A percentile compares a stretch with the other conserved stretches of the same genome.
Evolutionary conservation across 768 basidiomycete genomes (phyloP).

Genomic region (Amanita exitialis): DNA sequence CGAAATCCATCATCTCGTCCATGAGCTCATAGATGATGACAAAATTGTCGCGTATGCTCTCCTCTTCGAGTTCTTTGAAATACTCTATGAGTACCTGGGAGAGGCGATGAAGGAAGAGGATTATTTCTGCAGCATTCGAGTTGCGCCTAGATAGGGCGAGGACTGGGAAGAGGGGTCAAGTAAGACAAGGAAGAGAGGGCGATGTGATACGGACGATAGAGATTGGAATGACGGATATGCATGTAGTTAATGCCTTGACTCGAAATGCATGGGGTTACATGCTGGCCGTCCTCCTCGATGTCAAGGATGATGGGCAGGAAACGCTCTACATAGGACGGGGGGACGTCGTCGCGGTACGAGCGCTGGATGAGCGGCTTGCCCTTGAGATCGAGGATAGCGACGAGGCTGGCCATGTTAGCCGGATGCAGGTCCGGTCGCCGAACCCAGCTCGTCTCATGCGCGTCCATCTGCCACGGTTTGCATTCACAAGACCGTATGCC

Average conservation of each 20-base stretch:
- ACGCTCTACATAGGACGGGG: slow-evolving; percentile 79
- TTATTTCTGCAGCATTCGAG: slow-evolving; percentile 90
- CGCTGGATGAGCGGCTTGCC: slow-evolving; percentile 97
- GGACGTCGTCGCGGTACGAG: slow-evolving; percentile 93
- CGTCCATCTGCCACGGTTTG: background rate
- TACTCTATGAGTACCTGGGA: slow-evolving; percentile 92
- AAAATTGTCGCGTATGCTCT: slow-evolving; percentile 98
- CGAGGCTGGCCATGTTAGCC: slow-evolving; percentile 42
- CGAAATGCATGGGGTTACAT: slow-evolving; percentile 94
- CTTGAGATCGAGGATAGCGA: slow-evolving; percentile 96
- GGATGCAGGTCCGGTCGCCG: slow-evolving; percentile 6
- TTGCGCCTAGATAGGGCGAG: slow-evolving; percentile 95
- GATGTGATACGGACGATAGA: slow-evolving; percentile 64
- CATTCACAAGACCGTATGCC: slow-evolving; percentile 4
- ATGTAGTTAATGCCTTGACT: slow-evolving; percentile 95
- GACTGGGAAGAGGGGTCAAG: slow-evolving; percentile 36
- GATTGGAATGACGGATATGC: slow-evolving; percentile 96
- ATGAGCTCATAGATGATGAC: slow-evolving; percentile 98
- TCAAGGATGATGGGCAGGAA: slow-evolving; percentile 92
- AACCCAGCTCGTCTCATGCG: background rate
- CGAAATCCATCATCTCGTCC: slow-evolving; percentile 99
- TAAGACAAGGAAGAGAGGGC: background rate
- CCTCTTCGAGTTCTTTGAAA: slow-evolving; percentile 99
- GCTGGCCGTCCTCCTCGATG: slow-evolving; percentile 94
- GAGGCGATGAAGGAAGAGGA: slow-evolving; percentile 92